A percentile compares a stretch with the other conserved stretches of the same genome.
These are phyloP conservation scores for Populus deltoides DNA, from an alignment of 345 rosid genomes.

Conservation along the genomic window DNA sequence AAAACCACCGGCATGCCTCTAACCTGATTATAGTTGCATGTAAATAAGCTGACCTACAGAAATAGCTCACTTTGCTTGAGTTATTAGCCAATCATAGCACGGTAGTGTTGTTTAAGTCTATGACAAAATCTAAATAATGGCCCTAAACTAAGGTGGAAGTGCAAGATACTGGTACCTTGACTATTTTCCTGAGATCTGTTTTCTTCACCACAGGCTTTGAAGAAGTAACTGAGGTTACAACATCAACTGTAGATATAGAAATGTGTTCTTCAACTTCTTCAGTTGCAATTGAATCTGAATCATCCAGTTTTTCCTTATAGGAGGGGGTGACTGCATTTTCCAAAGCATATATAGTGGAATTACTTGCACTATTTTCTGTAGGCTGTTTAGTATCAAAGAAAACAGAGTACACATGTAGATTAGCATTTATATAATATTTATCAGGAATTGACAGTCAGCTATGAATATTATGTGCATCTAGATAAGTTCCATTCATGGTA, in stretches of 20 bases:
- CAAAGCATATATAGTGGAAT: constrained; percentile 7
- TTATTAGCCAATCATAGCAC: constrained; percentile 1
- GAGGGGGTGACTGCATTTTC: constrained; percentile 11
- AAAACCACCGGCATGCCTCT: no score
- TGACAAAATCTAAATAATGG: neutral
- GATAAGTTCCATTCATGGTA: neutral
- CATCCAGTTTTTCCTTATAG: constrained; percentile 12
- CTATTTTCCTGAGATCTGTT: constrained; percentile 11
- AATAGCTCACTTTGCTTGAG: neutral
- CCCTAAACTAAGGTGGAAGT: constrained; percentile 1
- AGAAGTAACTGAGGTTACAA: constrained; percentile 29
- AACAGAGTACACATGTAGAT: neutral
- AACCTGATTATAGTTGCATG: neutral
- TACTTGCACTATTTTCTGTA: constrained; percentile 23
- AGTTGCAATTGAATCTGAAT: constrained; percentile 22
- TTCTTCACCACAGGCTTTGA: constrained; percentile 13
- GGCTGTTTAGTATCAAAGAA: constrained; percentile 31
- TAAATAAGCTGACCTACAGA: neutral
- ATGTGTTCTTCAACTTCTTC: constrained; percentile 39
- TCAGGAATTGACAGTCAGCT: neutral
- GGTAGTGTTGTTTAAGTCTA: neutral
- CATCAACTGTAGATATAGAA: constrained; percentile 33
- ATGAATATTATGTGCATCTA: neutral
- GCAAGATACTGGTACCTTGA: constrained; percentile 13
- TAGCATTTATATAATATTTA: neutral